Base-by-base conservation (phyloP, 163 green algal genomes). In the Volvox carteri region DNA sequence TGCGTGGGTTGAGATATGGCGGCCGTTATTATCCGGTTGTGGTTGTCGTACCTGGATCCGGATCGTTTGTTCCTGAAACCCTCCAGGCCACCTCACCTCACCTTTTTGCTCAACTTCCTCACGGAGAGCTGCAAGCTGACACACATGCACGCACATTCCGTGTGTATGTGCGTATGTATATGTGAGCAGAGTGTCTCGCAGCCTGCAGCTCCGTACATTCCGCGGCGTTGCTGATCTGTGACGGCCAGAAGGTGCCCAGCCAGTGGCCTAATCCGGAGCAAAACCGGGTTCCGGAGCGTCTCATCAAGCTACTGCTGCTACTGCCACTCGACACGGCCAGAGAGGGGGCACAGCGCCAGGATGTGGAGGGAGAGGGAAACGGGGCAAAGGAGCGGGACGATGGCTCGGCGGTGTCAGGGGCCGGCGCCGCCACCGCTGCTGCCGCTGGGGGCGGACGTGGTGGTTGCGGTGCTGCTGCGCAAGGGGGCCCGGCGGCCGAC, bases 131-230 rank as follows among this genome's bases (percentile, higher is more conserved):
- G n/a, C n/a, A n/a, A n/a, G n/a, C n/a, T n/a, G n/a, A n/a, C n/a
- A n/a, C n/a, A n/a, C n/a, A n/a, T n/a, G n/a, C n/a, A n/a, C n/a
- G n/a, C n/a, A n/a, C n/a, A n/a, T n/a, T n/a, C n/a, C 28, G 54
- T 65, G 54, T 65, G 54, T 65, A 2, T 65, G 54, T 11, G 54
- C 28, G 54, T 65, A 11, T 65, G 54, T 23, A 65, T 65, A n/a
- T 44, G 21, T 28, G 19, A 9, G n/a, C 60, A 87, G 80, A 87
- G n/a, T 87, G 80, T 44, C 62, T 87, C 7, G 35, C 46, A 2
- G 65, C 50, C 7, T 81, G 73, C 25, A 39, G 62, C 7, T 1
- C 23, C 37, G 11, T 35, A 1, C 83, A 65, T 8, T 25, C 48
- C 25, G 67, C 68, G 21, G 50, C 68, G 23, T 7, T 46, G 1